Base-by-base conservation (phyloP, 139 green algal genomes). In the Closterium sp. region DNA sequence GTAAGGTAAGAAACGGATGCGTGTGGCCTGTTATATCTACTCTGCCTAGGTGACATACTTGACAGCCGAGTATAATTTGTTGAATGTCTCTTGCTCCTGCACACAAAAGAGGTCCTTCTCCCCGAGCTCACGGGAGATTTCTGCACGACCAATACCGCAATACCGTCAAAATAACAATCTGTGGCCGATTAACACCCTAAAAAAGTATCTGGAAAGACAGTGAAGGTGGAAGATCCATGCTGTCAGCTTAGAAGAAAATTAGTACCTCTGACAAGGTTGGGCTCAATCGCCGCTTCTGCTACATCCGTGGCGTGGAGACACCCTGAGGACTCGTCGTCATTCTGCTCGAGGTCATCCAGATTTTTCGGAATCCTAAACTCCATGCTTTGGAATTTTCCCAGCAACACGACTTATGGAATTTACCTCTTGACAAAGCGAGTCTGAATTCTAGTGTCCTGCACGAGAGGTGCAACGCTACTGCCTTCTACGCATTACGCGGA, bases 81-180 rank as follows among this genome's bases (percentile, higher is more conserved):
- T 70, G 73, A 93, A 93, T 29, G 90, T 29, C 19, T 93, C 90
- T 32, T 93, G 38, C n/a, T 93, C 85, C 87, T 91, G 29, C 38
- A 93, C 50, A 22, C 85, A 90, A 17, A 93, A 31, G 4, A 93
- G n/a, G 2, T 93, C 90, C 31, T 93, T 93, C 7, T 91, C 29
- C 10, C 42, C 45, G n/a, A 93, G 90, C 85, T 93, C 90, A 32
- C 73, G 70, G 5, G 85, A n/a, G 21, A 91, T 85, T n/a, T 90
- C 90, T 93, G 90, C 34, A 91, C n/a, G 34, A 89, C 79, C 11
- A 24, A 7, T 24, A 24, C 86, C 17, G 19, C 86, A 89, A 7
- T 89, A n/a, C 86, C 31, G 31, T 31, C 86, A 89, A 17, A 50
- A 50, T 50, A 50, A 50, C 2, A 2, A 38, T 38, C 3, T 3